Conservation (phyloP, 495 filamentous ascomycete species). For the Xylaria venustula region DNA sequence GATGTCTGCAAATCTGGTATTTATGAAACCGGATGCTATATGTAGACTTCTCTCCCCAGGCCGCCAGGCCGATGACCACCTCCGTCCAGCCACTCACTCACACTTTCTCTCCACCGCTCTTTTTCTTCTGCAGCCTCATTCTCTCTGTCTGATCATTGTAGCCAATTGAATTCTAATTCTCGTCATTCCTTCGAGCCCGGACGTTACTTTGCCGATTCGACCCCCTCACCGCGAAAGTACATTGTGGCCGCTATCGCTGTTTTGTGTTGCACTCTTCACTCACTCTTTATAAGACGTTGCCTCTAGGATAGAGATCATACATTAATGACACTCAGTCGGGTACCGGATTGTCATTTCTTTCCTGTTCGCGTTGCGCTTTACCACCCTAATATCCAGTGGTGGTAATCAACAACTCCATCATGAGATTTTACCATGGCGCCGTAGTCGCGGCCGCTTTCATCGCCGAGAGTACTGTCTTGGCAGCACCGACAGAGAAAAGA, state of each 20-base stretch:
- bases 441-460: conserved; percentile 21
- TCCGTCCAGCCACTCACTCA: neutral
- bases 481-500: conserved; percentile 22
- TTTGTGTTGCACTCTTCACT: too few relatives aligned
- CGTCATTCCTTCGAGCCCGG: neutral
- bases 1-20: neutral
- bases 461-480: conserved; percentile 13
- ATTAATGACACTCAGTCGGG: neutral
- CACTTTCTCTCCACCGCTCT: neutral
- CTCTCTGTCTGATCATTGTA: neutral
- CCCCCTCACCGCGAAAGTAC: too few relatives aligned
- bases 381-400: neutral
- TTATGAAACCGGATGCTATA: conserved; percentile 14
- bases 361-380: conserved; percentile 9
- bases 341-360: neutral
- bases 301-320: neutral
- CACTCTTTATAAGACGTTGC: neutral
- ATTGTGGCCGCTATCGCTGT: too few relatives aligned
- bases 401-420: conserved; percentile 12
- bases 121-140: neutral
- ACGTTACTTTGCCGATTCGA: neutral
- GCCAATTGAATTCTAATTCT: neutral
- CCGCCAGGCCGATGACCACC: conserved; percentile 4
- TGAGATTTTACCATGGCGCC: conserved; percentile 18
- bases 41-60: conserved; percentile 3